Conservation (phyloP, 345 rosid genomes). For the Eucalyptus victrix region DNA sequence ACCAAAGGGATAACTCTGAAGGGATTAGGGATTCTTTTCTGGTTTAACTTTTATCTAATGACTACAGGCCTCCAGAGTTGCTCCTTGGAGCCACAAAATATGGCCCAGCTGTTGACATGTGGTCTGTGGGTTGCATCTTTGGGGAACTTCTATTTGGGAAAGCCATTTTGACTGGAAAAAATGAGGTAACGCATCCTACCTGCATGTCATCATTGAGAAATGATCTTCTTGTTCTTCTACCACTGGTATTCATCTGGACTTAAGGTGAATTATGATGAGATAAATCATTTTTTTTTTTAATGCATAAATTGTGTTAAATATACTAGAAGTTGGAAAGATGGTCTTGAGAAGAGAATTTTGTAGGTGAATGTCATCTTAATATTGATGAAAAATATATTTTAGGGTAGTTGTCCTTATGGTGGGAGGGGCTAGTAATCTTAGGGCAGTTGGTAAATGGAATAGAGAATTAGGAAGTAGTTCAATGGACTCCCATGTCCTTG, state of each 20-base stretch:
- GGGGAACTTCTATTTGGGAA: conserved; percentile 89
- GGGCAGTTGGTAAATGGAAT: neutral
- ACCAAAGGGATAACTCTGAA: neutral
- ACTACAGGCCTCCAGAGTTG: conserved; percentile 85
- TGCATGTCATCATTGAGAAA: neutral
- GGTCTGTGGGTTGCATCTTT: conserved; percentile 96
- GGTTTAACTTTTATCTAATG: neutral
- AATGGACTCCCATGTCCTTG: neutral
- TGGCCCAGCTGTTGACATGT: conserved; percentile 95
- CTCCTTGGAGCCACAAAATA: conserved; percentile 92
- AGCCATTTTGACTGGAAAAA: conserved; percentile 85
- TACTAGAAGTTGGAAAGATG: neutral
- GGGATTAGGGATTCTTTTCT: neutral
- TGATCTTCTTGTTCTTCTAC: neutral
- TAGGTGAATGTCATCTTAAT: neutral
- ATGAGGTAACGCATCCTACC: conserved; percentile 35
- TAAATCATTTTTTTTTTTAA: neutral
- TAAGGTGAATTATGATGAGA: neutral
- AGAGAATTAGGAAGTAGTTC: neutral
- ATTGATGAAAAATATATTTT: neutral
- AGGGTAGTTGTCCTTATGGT: neutral
- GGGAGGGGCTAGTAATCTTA: neutral
- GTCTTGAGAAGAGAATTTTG: neutral
- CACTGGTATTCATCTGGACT: neutral
- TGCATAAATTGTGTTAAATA: neutral